A percentile compares a stretch with the other conserved stretches of the same genome.
These are phyloP conservation scores for Arthrobotrys musiformis DNA, from an alignment of 2,329 filamentous ascomycete genomes.

Conservation along the genomic window DNA sequence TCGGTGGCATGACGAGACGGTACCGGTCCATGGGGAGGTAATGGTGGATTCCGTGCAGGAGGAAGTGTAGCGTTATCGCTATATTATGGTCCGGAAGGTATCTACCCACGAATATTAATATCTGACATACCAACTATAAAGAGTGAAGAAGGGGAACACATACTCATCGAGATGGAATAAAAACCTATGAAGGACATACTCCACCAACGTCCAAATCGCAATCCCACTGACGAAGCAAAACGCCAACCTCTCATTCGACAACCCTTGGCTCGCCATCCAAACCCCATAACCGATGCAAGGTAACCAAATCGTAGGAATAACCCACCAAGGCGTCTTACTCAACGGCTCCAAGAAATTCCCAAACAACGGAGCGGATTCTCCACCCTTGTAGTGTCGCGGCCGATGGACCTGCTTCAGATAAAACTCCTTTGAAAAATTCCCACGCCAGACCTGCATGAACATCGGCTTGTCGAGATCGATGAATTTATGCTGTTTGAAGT, in stretches of 20 bases:
- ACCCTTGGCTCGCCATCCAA: conserved; percentile 72
- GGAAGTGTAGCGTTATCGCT: conserved; percentile 86
- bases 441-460: conserved; percentile 85
- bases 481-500: conserved; percentile 94
- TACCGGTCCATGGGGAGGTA: conserved; percentile 98
- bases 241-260: conserved; percentile 64
- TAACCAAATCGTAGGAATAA: conserved; percentile 85
- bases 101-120: conserved; percentile 66
- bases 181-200: conserved; percentile 88
- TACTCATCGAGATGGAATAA: conserved; percentile 95
- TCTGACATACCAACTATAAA: background rate
- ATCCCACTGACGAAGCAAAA: conserved; percentile 76
- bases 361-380: conserved; percentile 90
- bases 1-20: conserved; percentile 94
- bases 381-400: conserved; percentile 93
- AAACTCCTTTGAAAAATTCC: conserved; percentile 92
- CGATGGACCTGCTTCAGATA: conserved; percentile 96
- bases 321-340: conserved; percentile 92
- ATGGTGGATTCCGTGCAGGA: conserved; percentile 96
- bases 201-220: conserved; percentile 85
- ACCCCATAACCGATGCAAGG: conserved; percentile 81
- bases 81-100: conserved; percentile 90
- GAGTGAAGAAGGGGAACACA: conserved; percentile 64
- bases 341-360: conserved; percentile 99
- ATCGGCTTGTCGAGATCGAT: conserved; percentile 87